These are phyloP conservation scores for Tetragonia tetragonoides DNA, from an alignment of 148 eudicot species.

Conservation along the genomic window DNA sequence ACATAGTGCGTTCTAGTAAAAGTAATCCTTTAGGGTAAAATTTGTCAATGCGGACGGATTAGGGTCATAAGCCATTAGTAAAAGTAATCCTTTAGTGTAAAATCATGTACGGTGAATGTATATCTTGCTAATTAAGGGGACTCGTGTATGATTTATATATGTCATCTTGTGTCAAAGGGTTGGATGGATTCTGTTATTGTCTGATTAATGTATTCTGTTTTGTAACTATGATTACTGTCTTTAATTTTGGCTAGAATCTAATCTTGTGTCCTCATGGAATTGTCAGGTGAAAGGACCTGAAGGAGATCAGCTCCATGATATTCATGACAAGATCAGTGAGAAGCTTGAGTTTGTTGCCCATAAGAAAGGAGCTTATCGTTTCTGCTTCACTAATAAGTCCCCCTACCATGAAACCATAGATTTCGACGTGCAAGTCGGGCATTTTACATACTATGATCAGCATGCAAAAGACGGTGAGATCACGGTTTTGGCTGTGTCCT, in stretches of 20 bases:
- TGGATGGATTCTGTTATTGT: not conserved
- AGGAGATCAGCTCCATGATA: constrained; percentile 66
- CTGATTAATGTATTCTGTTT: not conserved
- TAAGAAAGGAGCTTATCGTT: constrained; percentile 68
- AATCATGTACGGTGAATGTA: too few species aligned
- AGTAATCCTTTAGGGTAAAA: too few species aligned
- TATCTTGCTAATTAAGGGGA: not conserved
- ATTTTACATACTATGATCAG: constrained; percentile 70
- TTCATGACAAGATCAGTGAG: constrained; percentile 66
- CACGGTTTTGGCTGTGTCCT: not conserved
- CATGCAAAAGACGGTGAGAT: constrained; percentile 88
- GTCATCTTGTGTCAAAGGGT: not conserved
- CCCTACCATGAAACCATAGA: constrained; percentile 93
- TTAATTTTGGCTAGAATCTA: constrained; percentile 3
- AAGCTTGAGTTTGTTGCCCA: constrained; percentile 77
- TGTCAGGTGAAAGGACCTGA: constrained; percentile 77
- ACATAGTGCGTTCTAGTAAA: too few species aligned
- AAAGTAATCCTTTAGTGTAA: too few species aligned
- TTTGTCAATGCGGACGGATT: too few species aligned
- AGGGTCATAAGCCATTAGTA: too few species aligned
- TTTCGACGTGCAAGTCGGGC: constrained; percentile 81
- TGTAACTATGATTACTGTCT: not conserved
- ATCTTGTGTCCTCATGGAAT: constrained; percentile 8
- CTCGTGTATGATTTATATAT: not conserved
- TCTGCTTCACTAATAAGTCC: constrained; percentile 85